Evolutionary conservation across 2,329 filamentous ascomycete genomes (phyloP).

Genomic region (Tricladium varicosporioides): DNA sequence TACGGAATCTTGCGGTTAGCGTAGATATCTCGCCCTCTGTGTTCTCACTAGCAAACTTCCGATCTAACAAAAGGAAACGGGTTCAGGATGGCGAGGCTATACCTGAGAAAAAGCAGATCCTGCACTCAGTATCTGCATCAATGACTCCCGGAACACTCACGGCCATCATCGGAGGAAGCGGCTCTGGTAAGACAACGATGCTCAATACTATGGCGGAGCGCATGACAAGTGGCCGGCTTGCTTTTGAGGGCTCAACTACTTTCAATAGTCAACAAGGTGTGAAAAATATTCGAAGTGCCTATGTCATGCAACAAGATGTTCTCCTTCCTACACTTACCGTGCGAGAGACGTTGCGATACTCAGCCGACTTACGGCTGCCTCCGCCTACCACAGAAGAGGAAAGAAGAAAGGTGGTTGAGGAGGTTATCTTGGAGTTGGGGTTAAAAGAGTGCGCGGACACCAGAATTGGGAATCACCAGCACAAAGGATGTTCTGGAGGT

Average conservation of each 20-base stretch:
- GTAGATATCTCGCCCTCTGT: conserved; percentile 58
- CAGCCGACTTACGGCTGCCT: conserved; percentile 69
- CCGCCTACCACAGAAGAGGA: conserved; percentile 58
- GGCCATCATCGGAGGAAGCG: conserved; percentile 73
- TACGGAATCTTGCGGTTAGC: conserved; percentile 52
- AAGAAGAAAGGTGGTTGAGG: conserved; percentile 64
- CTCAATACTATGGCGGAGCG: conserved; percentile 71
- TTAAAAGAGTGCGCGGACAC: conserved; percentile 77
- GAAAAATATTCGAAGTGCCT: conserved; percentile 57
- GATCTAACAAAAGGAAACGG: conserved; percentile 29
- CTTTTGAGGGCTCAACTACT: conserved; percentile 51
- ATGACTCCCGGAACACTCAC: conserved; percentile 66
- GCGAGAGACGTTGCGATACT: conserved; percentile 70
- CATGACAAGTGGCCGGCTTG: conserved; percentile 52
- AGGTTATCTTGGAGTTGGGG: conserved; percentile 73
- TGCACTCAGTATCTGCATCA: conserved; percentile 62
- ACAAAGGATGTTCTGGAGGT: conserved; percentile 75
- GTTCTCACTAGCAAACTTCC: conserved; percentile 40
- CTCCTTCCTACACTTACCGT: conserved; percentile 72
- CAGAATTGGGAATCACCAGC: conserved; percentile 66
- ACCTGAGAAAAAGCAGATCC: conserved; percentile 47
- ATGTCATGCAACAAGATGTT: conserved; percentile 76
- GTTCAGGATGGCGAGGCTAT: conserved; percentile 34
- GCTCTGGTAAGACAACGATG: conserved; percentile 70
- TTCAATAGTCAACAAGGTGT: conserved; percentile 61